Evolutionary conservation across 176 grass and related monocot genomes (phyloP), one percentile per base, ranked within the genome.

Genomic region (Aegilops sharonensis): DNA sequence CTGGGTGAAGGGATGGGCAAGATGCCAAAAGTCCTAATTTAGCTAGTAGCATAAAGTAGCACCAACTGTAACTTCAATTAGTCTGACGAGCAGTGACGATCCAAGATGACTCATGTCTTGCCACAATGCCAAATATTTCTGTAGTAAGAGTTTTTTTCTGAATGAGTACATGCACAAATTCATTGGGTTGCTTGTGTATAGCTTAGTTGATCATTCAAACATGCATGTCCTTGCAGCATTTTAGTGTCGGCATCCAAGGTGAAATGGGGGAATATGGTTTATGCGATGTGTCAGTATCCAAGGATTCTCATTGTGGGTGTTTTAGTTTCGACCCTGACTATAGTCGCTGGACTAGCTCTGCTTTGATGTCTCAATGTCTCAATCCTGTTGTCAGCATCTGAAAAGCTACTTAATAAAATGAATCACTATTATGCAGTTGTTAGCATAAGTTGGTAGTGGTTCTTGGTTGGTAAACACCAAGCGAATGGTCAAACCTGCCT

Each of bases 311-410:
- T 35, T 42, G 42, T 5, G 18, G 37, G 18, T 64, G 11, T 78
- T 86, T 21, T 52, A 69, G 63, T 86, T 30, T 31, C 40, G 64
- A 15, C 62, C 67, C 3, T n/a, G 36, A 3, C 23, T 70, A 42
- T 29, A 2, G 2, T 37, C 9, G 50, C 8, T 84, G 42, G 24
- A 78, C 29, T 63, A 4, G 14, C 56, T 89, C 15, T 80, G 40
- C 76, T 80, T 84, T 75, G 42, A 64, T 31, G 39, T 48, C 9
- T 11, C 84, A 69, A 64, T 31, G 39, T 48, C 9, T 11, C 84
- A 69, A 4, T 54, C n/a, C 25, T 78, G 18, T 83, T 32, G 15
- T 83, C 20, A 64, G 11, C 12, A 18, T 74, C 20, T 47, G 42
- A 65, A 65, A 50, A 17, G 9, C 68, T 4, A 82, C 8, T 70